phyloP scores from a whole-genome alignment of 495 filamentous ascomycete genomes.

The Penicillium pulvis region DNA sequence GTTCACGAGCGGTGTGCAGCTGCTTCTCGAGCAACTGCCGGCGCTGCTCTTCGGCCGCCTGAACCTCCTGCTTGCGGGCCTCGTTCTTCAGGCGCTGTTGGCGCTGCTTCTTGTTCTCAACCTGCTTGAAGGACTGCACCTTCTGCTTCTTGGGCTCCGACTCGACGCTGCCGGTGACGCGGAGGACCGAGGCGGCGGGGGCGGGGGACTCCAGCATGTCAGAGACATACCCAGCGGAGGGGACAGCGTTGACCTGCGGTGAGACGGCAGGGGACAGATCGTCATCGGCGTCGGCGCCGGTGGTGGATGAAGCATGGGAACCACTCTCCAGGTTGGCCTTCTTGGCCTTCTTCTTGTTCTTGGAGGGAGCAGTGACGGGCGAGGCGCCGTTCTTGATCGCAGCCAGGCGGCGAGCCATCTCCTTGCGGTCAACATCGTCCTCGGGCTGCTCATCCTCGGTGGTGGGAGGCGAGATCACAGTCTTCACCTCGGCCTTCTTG shows the following conservation, averaged over 20 bases:
- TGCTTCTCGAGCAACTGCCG: slow-evolving; percentile 75
- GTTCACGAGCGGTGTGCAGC: slow-evolving; percentile 73
- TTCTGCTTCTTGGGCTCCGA: slow-evolving; percentile 65
- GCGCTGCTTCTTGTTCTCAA: slow-evolving; percentile 87
- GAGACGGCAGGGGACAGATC: slow-evolving; percentile 69
- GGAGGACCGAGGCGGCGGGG: slow-evolving; percentile 71
- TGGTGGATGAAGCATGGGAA: slow-evolving; percentile 65
- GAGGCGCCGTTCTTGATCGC: slow-evolving; percentile 64
- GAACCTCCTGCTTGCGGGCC: slow-evolving; percentile 66
- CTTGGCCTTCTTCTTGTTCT: slow-evolving; percentile 61
- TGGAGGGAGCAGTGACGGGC: slow-evolving; percentile 43
- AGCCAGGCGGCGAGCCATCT: slow-evolving; percentile 71
- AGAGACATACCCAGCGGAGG: slow-evolving; percentile 62
- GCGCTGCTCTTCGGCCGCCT: slow-evolving; percentile 73
- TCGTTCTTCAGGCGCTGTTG: slow-evolving; percentile 84
- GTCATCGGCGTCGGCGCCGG: slow-evolving; percentile 80
- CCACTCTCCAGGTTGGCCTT: slow-evolving; percentile 40
- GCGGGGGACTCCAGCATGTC: slow-evolving; percentile 83
- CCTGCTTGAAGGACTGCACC: slow-evolving; percentile 54
- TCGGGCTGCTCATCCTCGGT: slow-evolving; percentile 51
- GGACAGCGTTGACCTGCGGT: slow-evolving; percentile 52
- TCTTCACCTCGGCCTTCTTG: slow-evolving; percentile 38
- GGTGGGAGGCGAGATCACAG: slow-evolving; percentile 40
- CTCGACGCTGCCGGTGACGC: slow-evolving; percentile 66
- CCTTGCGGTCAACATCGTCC: slow-evolving; percentile 64